Conservation (phyloP, 2,329 filamentous ascomycete species). For the Microcyclospora pomicola region DNA sequence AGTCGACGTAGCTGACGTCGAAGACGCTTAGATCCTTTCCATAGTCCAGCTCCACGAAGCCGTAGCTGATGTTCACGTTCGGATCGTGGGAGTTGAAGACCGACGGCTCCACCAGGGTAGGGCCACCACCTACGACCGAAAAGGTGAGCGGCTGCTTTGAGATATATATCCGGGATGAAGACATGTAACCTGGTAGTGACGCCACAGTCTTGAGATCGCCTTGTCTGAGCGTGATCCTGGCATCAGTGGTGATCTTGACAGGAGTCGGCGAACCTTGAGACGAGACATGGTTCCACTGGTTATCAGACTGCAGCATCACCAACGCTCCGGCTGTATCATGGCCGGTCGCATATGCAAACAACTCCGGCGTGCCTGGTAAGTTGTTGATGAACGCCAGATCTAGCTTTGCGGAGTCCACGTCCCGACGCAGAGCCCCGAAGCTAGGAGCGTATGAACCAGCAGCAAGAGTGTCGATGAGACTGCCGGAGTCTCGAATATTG, state of each 20-base stretch:
- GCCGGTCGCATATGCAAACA: conserved; percentile 32
- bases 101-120: conserved; percentile 36
- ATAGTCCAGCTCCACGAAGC: conserved; percentile 33
- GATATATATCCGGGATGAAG: conserved; percentile 34
- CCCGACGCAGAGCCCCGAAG: no score
- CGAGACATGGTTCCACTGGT: conserved; percentile 25
- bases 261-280: conserved; percentile 23
- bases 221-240: conserved; percentile 29
- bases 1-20: conserved; percentile 24
- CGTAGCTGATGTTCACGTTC: conserved; percentile 29
- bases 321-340: conserved; percentile 27
- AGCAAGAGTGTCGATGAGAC: no score
- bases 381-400: no score
- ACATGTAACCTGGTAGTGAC: conserved; percentile 29
- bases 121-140: conserved; percentile 25
- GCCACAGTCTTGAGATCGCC: conserved; percentile 27
- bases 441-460: no score
- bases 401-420: no score
- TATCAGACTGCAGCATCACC: conserved; percentile 32
- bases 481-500: no score
- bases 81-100: conserved; percentile 27
- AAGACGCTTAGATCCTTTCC: conserved; percentile 31
- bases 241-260: conserved; percentile 20
- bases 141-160: conserved; percentile 32
- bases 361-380: no score